Percentiles rank a stretch among this genome's conserved stretches.
These are phyloP conservation scores for Plasmodium relictum DNA, from an alignment of 169 alveolate genomes.

Conservation along the genomic window DNA sequence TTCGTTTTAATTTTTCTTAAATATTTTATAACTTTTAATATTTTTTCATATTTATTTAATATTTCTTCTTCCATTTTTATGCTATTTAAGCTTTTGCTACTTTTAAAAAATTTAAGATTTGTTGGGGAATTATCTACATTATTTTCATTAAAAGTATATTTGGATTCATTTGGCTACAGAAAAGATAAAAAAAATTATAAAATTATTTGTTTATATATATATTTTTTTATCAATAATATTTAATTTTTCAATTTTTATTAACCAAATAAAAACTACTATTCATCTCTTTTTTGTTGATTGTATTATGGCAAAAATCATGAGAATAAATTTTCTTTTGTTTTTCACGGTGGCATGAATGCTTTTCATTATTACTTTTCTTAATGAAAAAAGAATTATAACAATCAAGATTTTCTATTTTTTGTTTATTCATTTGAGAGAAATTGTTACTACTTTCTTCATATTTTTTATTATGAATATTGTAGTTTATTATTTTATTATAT, in stretches of 20 bases:
- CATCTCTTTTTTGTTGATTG: no score
- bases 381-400: not conserved
- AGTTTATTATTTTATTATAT: conserved; percentile 19
- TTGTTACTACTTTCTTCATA: not conserved
- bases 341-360: no score
- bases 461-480: not conserved
- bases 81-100: not conserved
- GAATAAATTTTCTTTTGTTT: no score
- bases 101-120: conserved; percentile 18
- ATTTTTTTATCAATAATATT: not conserved
- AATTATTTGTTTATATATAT: no score
- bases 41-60: conserved; percentile 66
- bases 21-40: conserved; percentile 64
- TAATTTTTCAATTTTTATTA: no score
- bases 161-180: no score
- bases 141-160: no score
- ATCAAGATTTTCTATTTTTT: not conserved
- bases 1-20: conserved; percentile 47
- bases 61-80: conserved; percentile 55
- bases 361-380: no score
- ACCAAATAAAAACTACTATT: no score
- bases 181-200: no score
- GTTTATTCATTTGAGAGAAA: not conserved
- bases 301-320: no score
- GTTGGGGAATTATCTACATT: not conserved